A percentile compares a stretch with the other conserved stretches of the same genome.
These are phyloP conservation scores for Cicer bijugum DNA, from an alignment of 306 rosid genomes.

Conservation along the genomic window DNA sequence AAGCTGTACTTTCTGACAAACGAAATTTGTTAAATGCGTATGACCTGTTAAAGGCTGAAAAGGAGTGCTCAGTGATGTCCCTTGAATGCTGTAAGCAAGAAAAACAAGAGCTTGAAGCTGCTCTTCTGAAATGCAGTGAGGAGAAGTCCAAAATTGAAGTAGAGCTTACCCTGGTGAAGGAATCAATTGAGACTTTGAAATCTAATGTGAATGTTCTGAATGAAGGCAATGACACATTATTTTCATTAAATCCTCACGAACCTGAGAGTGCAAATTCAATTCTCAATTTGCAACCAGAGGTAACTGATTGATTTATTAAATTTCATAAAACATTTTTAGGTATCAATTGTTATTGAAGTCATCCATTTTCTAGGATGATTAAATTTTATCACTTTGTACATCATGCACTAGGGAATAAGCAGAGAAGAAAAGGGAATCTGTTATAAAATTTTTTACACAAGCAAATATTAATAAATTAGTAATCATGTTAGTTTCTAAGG, in stretches of 20 bases:
- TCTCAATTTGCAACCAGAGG: conserved; percentile 56
- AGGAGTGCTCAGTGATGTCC: conserved; percentile 88
- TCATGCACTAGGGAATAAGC: conserved; percentile 23
- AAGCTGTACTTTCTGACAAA: conserved; percentile 72
- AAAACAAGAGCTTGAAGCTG: conserved; percentile 82
- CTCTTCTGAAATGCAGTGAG: conserved; percentile 70
- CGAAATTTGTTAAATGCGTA: conserved; percentile 81
- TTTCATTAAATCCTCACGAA: conserved; percentile 52
- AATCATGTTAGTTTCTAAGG: background rate
- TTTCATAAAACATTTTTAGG: conserved; percentile 22
- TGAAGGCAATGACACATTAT: conserved; percentile 45
- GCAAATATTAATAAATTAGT: conserved; percentile 6
- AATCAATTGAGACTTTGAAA: conserved; percentile 54
- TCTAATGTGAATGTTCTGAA: conserved; percentile 48
- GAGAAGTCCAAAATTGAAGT: conserved; percentile 71
- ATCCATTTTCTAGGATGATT: conserved; percentile 33
- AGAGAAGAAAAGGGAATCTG: conserved; percentile 6
- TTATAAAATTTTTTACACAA: background rate
- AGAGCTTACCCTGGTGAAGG: conserved; percentile 68
- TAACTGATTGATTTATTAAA: conserved; percentile 39
- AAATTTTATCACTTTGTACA: background rate
- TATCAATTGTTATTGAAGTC: conserved; percentile 37
- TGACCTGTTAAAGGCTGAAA: conserved; percentile 89
- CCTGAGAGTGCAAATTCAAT: conserved; percentile 46
- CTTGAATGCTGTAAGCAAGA: conserved; percentile 98